Conservation (phyloP, 768 basidiomycete genomes). For the Russula sp. region DNA sequence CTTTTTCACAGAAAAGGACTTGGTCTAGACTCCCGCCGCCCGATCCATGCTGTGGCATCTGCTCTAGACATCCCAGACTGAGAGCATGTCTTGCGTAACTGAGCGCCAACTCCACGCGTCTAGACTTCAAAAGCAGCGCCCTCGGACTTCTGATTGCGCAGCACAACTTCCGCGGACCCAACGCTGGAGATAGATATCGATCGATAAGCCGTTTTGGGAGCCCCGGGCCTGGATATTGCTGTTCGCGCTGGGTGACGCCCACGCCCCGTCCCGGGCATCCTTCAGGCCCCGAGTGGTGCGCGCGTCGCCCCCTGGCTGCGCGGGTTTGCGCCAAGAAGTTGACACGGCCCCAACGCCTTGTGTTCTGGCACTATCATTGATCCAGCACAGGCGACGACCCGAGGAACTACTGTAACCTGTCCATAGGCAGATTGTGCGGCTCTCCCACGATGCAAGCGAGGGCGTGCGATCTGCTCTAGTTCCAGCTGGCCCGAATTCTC, state of each 20-base stretch:
- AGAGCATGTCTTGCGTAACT: not conserved
- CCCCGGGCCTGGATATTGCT: not conserved
- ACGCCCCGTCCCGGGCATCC: conserved; percentile 1
- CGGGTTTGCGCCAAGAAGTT: not conserved
- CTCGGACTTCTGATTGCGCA: conserved; percentile 8
- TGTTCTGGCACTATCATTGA: not conserved
- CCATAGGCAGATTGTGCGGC: not conserved
- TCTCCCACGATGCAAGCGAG: not conserved
- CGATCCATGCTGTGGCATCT: not conserved
- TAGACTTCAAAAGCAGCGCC: not conserved
- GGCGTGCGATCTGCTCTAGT: not conserved
- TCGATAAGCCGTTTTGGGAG: conserved; percentile 9
- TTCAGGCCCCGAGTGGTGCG: not conserved
- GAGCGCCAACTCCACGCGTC: conserved; percentile 1
- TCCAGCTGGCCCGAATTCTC: not conserved
- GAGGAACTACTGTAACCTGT: not conserved
- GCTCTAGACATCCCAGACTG: not conserved
- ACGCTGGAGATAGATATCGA: conserved; percentile 11
- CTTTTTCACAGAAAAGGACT: not conserved
- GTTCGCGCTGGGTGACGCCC: not conserved
- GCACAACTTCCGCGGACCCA: conserved; percentile 8
- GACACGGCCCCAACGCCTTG: not conserved
- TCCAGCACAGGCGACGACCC: not conserved
- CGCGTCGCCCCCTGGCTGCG: not conserved
- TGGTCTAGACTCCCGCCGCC: not conserved